Evolutionary conservation across 2,329 filamentous ascomycete genomes (phyloP).

Genomic region (Aspergillus sergii): DNA sequence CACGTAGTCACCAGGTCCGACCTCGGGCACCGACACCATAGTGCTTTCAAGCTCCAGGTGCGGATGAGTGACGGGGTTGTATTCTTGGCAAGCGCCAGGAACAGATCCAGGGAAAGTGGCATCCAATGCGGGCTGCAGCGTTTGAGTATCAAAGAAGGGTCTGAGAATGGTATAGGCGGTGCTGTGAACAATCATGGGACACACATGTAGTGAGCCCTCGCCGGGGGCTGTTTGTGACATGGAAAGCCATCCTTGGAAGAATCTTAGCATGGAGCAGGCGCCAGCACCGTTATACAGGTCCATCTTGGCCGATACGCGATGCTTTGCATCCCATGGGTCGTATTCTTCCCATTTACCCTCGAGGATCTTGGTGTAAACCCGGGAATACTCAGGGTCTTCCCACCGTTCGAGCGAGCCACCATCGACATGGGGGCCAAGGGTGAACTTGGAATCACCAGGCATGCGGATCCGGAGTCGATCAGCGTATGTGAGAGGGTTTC

Average conservation of each 20-base stretch:
- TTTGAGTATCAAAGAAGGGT: conserved; percentile 73
- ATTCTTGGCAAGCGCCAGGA: conserved; percentile 70
- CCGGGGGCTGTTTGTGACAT: conserved; percentile 72
- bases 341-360: conserved; percentile 77
- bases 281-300: conserved; percentile 82
- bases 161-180: conserved; percentile 80
- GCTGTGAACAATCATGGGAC: conserved; percentile 73
- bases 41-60: conserved; percentile 67
- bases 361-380: conserved; percentile 74
- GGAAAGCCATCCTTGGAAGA: conserved; percentile 85
- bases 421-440: conserved; percentile 73
- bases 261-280: conserved; percentile 80
- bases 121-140: conserved; percentile 44
- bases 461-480: conserved; percentile 72
- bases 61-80: conserved; percentile 66
- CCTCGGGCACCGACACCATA: conserved; percentile 72
- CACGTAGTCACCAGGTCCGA: conserved; percentile 74
- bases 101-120: conserved; percentile 68
- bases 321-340: conserved; percentile 78
- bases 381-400: conserved; percentile 70
- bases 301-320: conserved; percentile 67
- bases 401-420: conserved; percentile 75
- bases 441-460: conserved; percentile 71
- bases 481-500: conserved; percentile 67
- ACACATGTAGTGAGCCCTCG: conserved; percentile 81